These are phyloP conservation scores for Daucus carota DNA, from an alignment of 129 eudicot species.

Conservation along the genomic window DH1_v3.0 NC_030381.2:51133501-51134000, in stretches of 20 bases:
- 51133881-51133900: background rate
- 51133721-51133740: background rate
- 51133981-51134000: background rate
- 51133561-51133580: slow-evolving; percentile 86
- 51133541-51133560: slow-evolving; percentile 81
- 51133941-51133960: background rate
- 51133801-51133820: background rate
- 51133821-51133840: background rate
- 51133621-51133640: slow-evolving; percentile 68
- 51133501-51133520: background rate
- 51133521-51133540: slow-evolving; percentile 55
- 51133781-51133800: background rate
- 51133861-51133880: background rate
- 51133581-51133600: slow-evolving; percentile 87
- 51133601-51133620: slow-evolving; percentile 82
- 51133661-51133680: slow-evolving; percentile 13
- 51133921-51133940: background rate
- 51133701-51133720: slow-evolving; percentile 4
- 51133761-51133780: background rate
- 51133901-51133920: background rate
- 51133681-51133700: slow-evolving; percentile 15
- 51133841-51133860: background rate
- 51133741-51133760: slow-evolving; percentile 8
- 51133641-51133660: slow-evolving; percentile 67
- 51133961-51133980: too few species aligned